Percentiles rank a stretch among this genome's conserved stretches.
Conservation (phyloP, 2,329 filamentous ascomycete genomes). For the Podosphaera xanthii region DNA sequence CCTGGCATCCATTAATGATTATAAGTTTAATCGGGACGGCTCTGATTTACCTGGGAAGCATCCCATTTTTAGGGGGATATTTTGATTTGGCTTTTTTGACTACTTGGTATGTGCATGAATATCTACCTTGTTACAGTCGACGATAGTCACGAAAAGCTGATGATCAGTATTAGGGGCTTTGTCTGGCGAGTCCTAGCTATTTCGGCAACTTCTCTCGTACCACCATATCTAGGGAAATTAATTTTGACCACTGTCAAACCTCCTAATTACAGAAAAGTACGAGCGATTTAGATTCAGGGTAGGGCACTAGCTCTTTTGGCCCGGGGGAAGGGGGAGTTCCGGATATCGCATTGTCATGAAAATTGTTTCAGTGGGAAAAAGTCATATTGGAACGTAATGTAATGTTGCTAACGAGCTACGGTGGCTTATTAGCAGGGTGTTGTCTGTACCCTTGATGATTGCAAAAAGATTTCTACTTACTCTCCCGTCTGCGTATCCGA, state of each 20-base stretch:
- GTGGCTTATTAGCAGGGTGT: no score
- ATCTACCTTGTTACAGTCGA: conserved; percentile 5
- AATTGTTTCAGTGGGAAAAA: no score
- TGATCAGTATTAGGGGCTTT: conserved; percentile 36
- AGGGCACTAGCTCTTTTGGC: no score
- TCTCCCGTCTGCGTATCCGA: no score
- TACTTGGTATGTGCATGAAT: conserved; percentile 28
- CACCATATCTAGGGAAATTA: conserved; percentile 70
- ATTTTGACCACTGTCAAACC: conserved; percentile 71
- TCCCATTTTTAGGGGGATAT: conserved; percentile 76
- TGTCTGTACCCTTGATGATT: no score
- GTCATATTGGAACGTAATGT: no score
- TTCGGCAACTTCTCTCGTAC: conserved; percentile 55
- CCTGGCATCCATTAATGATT: conserved; percentile 91
- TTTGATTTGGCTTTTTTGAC: conserved; percentile 67
- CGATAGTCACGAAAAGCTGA: background rate
- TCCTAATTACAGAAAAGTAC: conserved; percentile 85
- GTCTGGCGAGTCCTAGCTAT: conserved; percentile 74
- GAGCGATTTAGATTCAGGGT: conserved; percentile 24
- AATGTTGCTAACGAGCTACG: no score
- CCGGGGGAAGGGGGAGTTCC: no score
- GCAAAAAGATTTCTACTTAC: no score
- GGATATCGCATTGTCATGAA: no score
- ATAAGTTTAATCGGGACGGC: conserved; percentile 64
- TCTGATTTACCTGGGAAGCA: conserved; percentile 52